A percentile compares a stretch with the other conserved stretches of the same genome.
Conservation (phyloP, 768 basidiomycete genomes). For the Termitomyces sp. region DNA sequence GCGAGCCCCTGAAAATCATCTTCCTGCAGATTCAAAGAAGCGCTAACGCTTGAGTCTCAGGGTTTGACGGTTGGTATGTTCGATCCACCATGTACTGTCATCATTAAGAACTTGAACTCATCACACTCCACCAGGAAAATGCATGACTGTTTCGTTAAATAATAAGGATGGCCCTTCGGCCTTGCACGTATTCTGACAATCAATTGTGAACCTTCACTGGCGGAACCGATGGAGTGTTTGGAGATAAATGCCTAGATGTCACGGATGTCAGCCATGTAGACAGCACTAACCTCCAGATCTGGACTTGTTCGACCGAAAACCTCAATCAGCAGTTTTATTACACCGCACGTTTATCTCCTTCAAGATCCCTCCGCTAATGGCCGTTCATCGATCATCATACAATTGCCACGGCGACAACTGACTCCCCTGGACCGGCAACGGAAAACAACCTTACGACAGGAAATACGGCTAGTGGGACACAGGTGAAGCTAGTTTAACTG, state of each 20-base stretch:
- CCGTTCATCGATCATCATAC: background rate
- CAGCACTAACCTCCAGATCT: slow-evolving; percentile 49
- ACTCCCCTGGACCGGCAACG: slow-evolving; percentile 43
- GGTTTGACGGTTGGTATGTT: slow-evolving; percentile 35
- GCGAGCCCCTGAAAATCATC: background rate
- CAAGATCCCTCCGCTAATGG: background rate
- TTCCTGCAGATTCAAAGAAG: slow-evolving; percentile 33
- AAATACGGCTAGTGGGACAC: slow-evolving; percentile 34
- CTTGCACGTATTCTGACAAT: slow-evolving; percentile 39
- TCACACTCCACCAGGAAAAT: slow-evolving; percentile 34
- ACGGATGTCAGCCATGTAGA: slow-evolving; percentile 34
- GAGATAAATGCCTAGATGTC: slow-evolving; percentile 50
- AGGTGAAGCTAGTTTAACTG: background rate
- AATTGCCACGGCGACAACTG: slow-evolving; percentile 27
- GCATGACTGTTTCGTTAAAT: slow-evolving; percentile 48
- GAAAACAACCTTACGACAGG: slow-evolving; percentile 50
- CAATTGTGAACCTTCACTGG: slow-evolving; percentile 48
- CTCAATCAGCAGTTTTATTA: slow-evolving; percentile 39
- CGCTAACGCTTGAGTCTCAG: slow-evolving; percentile 42
- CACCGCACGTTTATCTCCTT: background rate
- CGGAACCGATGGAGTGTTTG: slow-evolving; percentile 39
- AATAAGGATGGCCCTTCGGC: slow-evolving; percentile 40
- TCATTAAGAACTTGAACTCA: too few relatives aligned
- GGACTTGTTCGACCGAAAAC: slow-evolving; percentile 41
- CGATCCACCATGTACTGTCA: background rate